phyloP scores from a whole-genome alignment of 2,329 filamentous ascomycete genomes.

The Xylaria sp. region DNA sequence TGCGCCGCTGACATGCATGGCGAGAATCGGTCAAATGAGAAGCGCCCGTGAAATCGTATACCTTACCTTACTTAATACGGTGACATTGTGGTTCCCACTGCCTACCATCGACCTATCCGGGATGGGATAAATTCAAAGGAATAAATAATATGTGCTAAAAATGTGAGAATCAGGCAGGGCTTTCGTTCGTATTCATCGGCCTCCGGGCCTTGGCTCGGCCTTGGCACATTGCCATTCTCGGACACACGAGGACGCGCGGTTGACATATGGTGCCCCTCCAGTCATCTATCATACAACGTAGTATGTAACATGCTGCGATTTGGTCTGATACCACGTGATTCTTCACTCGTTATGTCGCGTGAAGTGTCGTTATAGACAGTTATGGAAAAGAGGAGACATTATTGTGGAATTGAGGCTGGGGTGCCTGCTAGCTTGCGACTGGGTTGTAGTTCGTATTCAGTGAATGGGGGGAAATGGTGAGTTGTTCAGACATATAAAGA shows the following conservation, averaged over 20 bases:
- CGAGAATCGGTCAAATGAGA: background rate
- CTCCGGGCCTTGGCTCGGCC: constrained; percentile 7
- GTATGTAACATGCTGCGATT: background rate
- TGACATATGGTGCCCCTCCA: background rate
- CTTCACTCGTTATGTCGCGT: constrained; percentile 8
- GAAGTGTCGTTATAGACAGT: background rate
- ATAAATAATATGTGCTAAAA: too few species aligned
- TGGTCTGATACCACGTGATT: constrained; percentile 10
- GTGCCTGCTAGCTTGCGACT: background rate
- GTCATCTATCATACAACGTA: too few species aligned
- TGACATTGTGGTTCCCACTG: background rate
- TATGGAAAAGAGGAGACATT: background rate
- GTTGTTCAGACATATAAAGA: background rate
- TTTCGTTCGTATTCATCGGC: constrained; percentile 3
- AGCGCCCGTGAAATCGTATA: background rate
- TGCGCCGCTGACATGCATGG: constrained; percentile 18
- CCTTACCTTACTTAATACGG: too few species aligned
- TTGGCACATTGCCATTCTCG: constrained; percentile 12
- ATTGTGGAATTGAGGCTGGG: background rate
- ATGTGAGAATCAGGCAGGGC: too few species aligned
- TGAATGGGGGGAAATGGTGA: background rate
- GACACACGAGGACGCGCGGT: constrained; percentile 11
- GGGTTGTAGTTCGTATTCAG: background rate
- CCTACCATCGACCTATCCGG: background rate
- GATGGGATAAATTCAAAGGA: too few species aligned